Evolutionary conservation across 2,329 filamentous ascomycete species (phyloP), one percentile per base, ranked within the genome.

Genomic region (Botryotinia calthae): DNA sequence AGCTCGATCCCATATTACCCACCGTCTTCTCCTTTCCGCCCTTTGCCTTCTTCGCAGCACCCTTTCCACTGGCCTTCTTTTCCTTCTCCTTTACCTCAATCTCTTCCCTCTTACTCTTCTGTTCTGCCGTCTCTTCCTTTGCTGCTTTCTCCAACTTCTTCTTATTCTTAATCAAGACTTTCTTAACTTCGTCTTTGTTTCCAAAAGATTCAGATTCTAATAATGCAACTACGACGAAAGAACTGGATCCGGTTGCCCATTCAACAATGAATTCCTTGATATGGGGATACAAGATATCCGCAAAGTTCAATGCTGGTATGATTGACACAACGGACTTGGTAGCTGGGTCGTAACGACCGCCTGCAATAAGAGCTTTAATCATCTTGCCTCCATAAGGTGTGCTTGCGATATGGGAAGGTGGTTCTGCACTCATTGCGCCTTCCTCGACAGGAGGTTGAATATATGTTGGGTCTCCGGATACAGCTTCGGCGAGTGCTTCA

Each of bases 341-440:
- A 61, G 86, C 86, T 74, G 89, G 89, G 82, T 98, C 94, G 80
- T 93, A 99, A 73, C 90, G 90, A 40, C 97, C 96, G 59, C 96
- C 96, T 71, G 94, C 91, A 37, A 98, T 94, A 12, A 99, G 87
- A 0, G 92, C 92, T 84, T 97, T 98, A 79, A 98, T 87, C 90
- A 98, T 92, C 73, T 94, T 91, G 25, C 93, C 94, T 58, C 90
- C 92, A 77, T 86, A 86, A 0, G 89, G 80, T 54, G 87, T 86
- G 78, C 87, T 85, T 40, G 89, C 87, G 72, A 92, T 85, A 80
- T 94, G 91, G 46, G 76, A 74, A 42, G 70, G 66, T 18, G 76
- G 64, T 14, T 73, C 72, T 40, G 74, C 72, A 44, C 65, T 72
- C n/a, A 66, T 65, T 7, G 76, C 77, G 37, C 85, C 84, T 63